phyloP scores from a whole-genome alignment of 768 basidiomycete species.

The Auriscalpium orientale region DNA sequence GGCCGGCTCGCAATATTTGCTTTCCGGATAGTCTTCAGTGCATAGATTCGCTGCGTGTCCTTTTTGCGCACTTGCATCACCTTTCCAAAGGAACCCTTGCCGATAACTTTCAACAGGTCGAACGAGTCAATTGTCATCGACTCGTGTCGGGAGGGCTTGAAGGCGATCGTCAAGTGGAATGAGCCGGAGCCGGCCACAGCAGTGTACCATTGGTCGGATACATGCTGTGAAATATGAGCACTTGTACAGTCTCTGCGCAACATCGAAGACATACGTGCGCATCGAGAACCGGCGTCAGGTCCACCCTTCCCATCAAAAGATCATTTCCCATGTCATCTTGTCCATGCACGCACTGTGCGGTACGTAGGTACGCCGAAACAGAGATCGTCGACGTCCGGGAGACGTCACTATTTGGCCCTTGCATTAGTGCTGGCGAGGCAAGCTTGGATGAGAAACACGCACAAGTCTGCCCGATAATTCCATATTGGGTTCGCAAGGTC shows the following conservation, averaged over 20 bases:
- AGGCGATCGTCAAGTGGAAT: constrained; percentile 94
- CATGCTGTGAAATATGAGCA: constrained; percentile 39
- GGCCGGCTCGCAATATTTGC: constrained; percentile 94
- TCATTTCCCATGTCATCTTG: constrained; percentile 98
- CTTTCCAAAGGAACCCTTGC: constrained; percentile 96
- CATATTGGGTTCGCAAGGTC: constrained; percentile 84
- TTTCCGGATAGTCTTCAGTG: constrained; percentile 96
- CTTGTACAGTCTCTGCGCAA: too few species aligned
- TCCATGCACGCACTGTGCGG: constrained; percentile 59
- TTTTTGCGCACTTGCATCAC: constrained; percentile 99
- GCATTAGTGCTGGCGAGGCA: constrained; percentile 4
- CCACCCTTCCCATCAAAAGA: constrained; percentile 85
- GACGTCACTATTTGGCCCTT: constrained; percentile 63
- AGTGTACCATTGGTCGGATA: constrained; percentile 86
- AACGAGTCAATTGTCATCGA: constrained; percentile 93
- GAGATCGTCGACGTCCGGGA: constrained; percentile 89
- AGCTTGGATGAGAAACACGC: constrained; percentile 26
- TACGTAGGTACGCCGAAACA: constrained; percentile 87
- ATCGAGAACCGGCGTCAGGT: constrained; percentile 79
- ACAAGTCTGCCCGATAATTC: constrained; percentile 97
- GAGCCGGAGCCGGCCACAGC: constrained; percentile 81
- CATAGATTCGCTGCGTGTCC: constrained; percentile 96
- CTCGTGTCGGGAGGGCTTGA: constrained; percentile 79
- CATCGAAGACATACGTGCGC: constrained; percentile 45
- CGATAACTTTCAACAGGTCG: constrained; percentile 95